A percentile compares a stretch with the other conserved stretches of the same genome.
Conservation (phyloP, 2,329 filamentous ascomycete genomes). For the Cordyceps pruinosa region DNA sequence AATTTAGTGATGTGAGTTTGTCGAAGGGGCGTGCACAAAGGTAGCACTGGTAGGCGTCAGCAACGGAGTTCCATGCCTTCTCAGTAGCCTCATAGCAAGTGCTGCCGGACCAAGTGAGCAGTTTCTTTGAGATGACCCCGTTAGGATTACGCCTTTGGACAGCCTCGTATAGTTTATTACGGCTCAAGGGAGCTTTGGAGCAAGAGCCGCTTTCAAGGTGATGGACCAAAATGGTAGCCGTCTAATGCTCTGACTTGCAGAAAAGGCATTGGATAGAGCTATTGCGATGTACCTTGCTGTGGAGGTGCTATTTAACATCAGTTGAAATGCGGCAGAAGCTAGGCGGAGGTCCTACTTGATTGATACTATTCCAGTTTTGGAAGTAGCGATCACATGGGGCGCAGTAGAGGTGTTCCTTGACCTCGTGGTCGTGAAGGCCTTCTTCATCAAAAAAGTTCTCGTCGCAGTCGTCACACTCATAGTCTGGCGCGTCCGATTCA, state of each 20-base stretch:
- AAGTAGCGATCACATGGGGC: background rate
- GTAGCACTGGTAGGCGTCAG: conserved; percentile 21
- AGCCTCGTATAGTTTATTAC: conserved; percentile 39
- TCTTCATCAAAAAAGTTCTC: background rate
- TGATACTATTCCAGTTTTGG: background rate
- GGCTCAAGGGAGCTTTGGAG: conserved; percentile 38
- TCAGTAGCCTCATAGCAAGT: conserved; percentile 32
- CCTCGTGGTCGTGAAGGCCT: background rate
- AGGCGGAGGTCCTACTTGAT: background rate
- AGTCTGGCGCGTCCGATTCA: background rate
- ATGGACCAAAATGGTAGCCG: conserved; percentile 19
- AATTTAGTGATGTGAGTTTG: conserved; percentile 31
- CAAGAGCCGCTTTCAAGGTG: conserved; percentile 53
- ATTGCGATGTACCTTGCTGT: background rate
- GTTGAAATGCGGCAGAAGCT: background rate
- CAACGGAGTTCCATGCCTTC: conserved; percentile 35
- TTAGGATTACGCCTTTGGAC: conserved; percentile 40
- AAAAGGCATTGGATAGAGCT: background rate
- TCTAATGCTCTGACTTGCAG: background rate
- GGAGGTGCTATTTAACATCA: background rate
- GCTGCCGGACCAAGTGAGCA: conserved; percentile 30
- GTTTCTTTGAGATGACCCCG: conserved; percentile 44
- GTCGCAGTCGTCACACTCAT: background rate
- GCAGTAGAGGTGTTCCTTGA: background rate
- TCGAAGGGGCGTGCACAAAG: conserved; percentile 43